Base-by-base conservation (phyloP, 768 basidiomycete genomes). In the Xerocomellus amylosporus region DNA sequence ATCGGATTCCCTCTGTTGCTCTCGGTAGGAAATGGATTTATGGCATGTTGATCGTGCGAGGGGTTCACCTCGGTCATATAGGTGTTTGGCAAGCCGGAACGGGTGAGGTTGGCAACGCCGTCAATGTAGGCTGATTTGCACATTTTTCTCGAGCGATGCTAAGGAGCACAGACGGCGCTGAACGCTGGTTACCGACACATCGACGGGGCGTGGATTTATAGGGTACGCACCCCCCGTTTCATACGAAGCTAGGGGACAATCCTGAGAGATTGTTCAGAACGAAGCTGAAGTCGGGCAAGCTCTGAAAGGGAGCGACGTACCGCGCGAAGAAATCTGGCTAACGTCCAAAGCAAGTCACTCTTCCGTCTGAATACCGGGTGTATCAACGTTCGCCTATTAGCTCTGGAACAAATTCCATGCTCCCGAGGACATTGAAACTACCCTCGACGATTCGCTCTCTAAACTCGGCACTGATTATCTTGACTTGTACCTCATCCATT, bases 401-500 rank as follows among this genome's bases (percentile, higher is more conserved):
- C 78, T 93, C n/a, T 88, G 84, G 84, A 88, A 90, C 67, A 77
- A 70, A 2, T 90, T 86, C 71, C 89, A 93, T 63, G 75, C 78
- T 4, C 89, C 90, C 0, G 82, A 86, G 54, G 85, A 88, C 60
- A 78, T 91, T 24, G 88, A 89, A 63, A 61, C 78, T 1, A 77
- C 76, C 12, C 75, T 91, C 9, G 85, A 90, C 59, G 84, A 89
- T 54, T 83, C 86, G 0, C 76, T 89, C 8, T 57, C 69, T 9
- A 79, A 75, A 58, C 79, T 90, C 3, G 79, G 80, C 3, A 84
- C 81, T 1, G 79, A 85, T 39, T 90, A 91, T 67, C 76, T 93
- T 47, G 90, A 93, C 67, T 68, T 93, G 45, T 92, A 91, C 65
- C 73, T 93, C 46, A 87, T 91, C 55, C 88, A 90, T 64, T 92